These are phyloP conservation scores for Priceomyces fermenticarens DNA, from an alignment of 805 yeast species.

Conservation along the genomic window DNA sequence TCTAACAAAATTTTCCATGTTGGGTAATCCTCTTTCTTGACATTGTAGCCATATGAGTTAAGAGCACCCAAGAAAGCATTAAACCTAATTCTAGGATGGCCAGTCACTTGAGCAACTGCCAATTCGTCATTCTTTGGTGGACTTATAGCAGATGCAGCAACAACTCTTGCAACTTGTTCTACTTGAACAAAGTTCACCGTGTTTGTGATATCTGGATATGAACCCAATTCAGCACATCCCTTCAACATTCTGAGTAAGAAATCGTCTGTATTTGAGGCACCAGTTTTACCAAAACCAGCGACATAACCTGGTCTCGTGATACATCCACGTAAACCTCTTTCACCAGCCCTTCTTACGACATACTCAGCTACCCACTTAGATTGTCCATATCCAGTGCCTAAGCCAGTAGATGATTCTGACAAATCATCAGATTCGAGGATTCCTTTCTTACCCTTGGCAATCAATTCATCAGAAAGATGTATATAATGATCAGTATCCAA, in stretches of 20 bases:
- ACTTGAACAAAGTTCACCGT: conserved; percentile 96
- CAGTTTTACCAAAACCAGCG: conserved; percentile 79
- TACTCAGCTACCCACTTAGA: conserved; percentile 97
- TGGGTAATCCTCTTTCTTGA: conserved; percentile 61
- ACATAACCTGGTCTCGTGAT: conserved; percentile 96
- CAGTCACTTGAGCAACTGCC: conserved; percentile 92
- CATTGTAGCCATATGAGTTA: conserved; percentile 68
- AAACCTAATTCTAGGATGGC: conserved; percentile 88
- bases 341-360: conserved; percentile 83
- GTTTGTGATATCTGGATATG: conserved; percentile 81
- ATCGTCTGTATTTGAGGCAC: conserved; percentile 95
- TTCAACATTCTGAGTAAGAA: conserved; percentile 91
- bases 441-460: conserved; percentile 66
- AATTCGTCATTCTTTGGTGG: conserved; percentile 57
- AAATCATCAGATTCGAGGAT: conserved; percentile 81
- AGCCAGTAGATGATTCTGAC: conserved; percentile 74
- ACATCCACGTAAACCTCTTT: conserved; percentile 80
- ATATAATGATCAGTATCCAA: conserved; percentile 82
- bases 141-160: conserved; percentile 75
- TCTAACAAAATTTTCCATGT: conserved; percentile 80
- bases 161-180: conserved; percentile 93
- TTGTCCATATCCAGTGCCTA: conserved; percentile 95
- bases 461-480: conserved; percentile 67
- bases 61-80: conserved; percentile 69
- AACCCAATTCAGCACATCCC: conserved; percentile 87